Conservation (phyloP, 192 early-diverging fungal species). For the Martensiomyces pterosporus region DNA sequence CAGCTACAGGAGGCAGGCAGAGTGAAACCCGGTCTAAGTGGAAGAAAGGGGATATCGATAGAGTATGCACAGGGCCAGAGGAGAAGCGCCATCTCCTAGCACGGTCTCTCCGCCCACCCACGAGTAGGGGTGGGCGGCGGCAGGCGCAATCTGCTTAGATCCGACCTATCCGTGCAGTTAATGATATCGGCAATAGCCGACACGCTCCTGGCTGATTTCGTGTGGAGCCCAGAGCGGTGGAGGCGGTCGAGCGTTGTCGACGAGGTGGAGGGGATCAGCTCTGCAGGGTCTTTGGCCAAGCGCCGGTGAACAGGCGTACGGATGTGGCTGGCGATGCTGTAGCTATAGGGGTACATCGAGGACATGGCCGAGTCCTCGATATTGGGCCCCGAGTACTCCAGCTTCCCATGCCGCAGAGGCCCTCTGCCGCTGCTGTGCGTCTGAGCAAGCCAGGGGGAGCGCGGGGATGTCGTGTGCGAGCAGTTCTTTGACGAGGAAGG, state of each 20-base stretch:
- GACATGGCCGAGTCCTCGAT: slow-evolving; percentile 48
- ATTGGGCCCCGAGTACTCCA: slow-evolving; percentile 18
- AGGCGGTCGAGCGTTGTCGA: slow-evolving; percentile 7
- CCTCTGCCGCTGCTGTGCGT: slow-evolving; percentile 3
- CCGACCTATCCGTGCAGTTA: slow-evolving; percentile 50
- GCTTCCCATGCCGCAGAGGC: slow-evolving; percentile 3
- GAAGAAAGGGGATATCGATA: no score
- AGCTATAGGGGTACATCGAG: slow-evolving; percentile 46
- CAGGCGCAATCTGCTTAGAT: slow-evolving; percentile 47
- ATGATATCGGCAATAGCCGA: slow-evolving; percentile 50
- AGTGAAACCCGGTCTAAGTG: no score
- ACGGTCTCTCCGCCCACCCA: slow-evolving; percentile 32
- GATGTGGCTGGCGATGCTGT: slow-evolving; percentile 49
- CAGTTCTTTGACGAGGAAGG: slow-evolving; percentile 16
- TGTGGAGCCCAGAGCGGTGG: slow-evolving; percentile 22
- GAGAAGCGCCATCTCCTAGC: no score
- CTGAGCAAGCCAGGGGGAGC: slow-evolving; percentile 25
- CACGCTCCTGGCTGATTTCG: slow-evolving; percentile 46
- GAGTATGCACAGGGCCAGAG: no score
- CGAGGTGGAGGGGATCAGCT: slow-evolving; percentile 9
- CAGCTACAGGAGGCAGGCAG: no score
- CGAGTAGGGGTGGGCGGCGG: slow-evolving; percentile 49
- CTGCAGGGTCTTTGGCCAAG: neutral
- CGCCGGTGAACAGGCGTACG: slow-evolving; percentile 21
- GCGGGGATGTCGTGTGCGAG: slow-evolving; percentile 21